A percentile compares a stretch with the other conserved stretches of the same genome.
phyloP scores from a whole-genome alignment of 164 flowering plant genomes.

The Tetracentron sinense region DNA sequence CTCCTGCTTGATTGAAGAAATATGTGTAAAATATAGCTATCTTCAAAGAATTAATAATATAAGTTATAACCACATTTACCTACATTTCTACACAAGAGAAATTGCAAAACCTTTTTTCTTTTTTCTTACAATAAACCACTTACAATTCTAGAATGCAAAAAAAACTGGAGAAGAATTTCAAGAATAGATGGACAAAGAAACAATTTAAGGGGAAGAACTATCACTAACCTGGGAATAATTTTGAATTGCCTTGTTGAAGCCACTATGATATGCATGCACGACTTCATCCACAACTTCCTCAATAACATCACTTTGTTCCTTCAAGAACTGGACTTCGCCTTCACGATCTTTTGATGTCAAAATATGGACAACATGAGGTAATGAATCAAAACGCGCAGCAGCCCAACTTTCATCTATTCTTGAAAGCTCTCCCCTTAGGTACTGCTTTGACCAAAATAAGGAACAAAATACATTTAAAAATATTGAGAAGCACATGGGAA shows the following conservation, averaged over 20 bases:
- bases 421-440: slow-evolving; percentile 67
- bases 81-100: neutral
- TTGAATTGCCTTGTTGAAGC: slow-evolving; percentile 98
- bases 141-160: neutral
- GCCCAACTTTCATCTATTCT: slow-evolving; percentile 89
- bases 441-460: slow-evolving; percentile 35
- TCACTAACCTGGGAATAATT: slow-evolving; percentile 90
- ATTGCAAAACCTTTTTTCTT: neutral
- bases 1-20: too few relatives aligned
- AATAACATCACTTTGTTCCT: slow-evolving; percentile 84
- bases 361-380: slow-evolving; percentile 96
- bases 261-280: slow-evolving; percentile 91
- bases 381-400: slow-evolving; percentile 90
- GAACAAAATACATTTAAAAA: slow-evolving; percentile 3
- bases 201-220: slow-evolving; percentile 1
- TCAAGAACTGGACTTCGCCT: slow-evolving; percentile 59
- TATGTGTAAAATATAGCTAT: neutral
- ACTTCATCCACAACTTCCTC: slow-evolving; percentile 99
- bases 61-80: neutral
- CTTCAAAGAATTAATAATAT: neutral
- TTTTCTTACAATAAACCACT: neutral
- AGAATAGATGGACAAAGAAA: neutral
- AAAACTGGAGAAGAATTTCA: neutral
- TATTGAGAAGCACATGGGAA: neutral
- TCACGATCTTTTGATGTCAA: slow-evolving; percentile 96